A percentile compares a stretch with the other conserved stretches of the same genome.
Conservation (phyloP, 2,329 filamentous ascomycete species). For the Eutypella sp. region DNA sequence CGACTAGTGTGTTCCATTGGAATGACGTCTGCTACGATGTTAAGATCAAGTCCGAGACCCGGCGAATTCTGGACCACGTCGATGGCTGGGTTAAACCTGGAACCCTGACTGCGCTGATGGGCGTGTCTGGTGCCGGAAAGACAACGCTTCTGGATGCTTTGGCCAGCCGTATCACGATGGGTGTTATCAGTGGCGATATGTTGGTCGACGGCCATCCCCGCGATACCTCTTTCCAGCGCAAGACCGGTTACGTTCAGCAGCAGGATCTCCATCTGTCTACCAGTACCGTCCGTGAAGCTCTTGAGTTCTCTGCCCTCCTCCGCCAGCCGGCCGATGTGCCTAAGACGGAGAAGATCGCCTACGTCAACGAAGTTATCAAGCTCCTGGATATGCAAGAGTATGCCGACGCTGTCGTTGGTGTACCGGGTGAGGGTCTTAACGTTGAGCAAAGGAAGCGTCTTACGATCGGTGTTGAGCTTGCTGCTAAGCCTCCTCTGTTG, state of each 20-base stretch:
- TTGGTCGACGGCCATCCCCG: conserved; percentile 59
- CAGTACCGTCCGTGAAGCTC: conserved; percentile 80
- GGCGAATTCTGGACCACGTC: conserved; percentile 77
- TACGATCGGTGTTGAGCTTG: conserved; percentile 93
- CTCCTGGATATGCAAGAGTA: conserved; percentile 87
- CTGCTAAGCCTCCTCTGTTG: conserved; percentile 82
- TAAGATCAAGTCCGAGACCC: conserved; percentile 71
- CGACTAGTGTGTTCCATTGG: conserved; percentile 83
- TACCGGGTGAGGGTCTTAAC: conserved; percentile 80
- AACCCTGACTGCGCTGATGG: conserved; percentile 85
- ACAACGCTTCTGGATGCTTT: conserved; percentile 85
- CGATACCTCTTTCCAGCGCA: conserved; percentile 81
- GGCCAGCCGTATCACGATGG: conserved; percentile 81
- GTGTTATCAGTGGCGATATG: conserved; percentile 84
- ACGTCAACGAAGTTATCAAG: conserved; percentile 87
- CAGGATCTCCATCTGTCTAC: conserved; percentile 86
- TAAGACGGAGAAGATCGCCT: conserved; percentile 72
- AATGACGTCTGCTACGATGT: conserved; percentile 71
- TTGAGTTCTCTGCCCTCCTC: conserved; percentile 80
- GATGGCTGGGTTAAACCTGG: conserved; percentile 94
- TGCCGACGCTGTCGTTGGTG: conserved; percentile 84
- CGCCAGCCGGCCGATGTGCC: conserved; percentile 75
- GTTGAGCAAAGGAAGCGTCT: conserved; percentile 69
- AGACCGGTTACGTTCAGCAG: conserved; percentile 88
- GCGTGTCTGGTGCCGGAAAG: conserved; percentile 89